Evolutionary conservation across 2,329 filamentous ascomycete species (phyloP).

Genomic region (Calonectria henricotiae): DNA sequence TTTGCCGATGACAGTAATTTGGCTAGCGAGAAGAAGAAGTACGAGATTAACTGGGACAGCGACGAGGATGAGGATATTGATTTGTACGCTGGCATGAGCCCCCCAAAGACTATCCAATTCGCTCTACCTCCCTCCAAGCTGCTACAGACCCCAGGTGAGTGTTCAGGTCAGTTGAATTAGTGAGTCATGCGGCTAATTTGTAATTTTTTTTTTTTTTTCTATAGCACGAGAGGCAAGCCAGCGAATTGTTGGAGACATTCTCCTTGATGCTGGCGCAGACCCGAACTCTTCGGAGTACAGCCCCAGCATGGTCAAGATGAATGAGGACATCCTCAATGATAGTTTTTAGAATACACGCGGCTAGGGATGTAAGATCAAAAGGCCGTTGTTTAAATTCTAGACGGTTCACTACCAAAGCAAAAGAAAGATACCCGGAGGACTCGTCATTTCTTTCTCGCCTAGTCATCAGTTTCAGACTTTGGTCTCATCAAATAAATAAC

Average conservation of each 20-base stretch:
- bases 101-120: slow-evolving; percentile 94
- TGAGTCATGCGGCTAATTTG: slow-evolving; percentile 28
- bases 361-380: not conserved
- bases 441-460: slow-evolving; percentile 1
- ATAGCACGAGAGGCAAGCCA: slow-evolving; percentile 84
- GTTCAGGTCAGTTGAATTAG: not conserved
- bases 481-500: not conserved
- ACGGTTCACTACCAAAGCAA: slow-evolving; percentile 20
- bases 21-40: slow-evolving; percentile 57
- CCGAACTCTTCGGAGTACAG: slow-evolving; percentile 72
- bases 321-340: slow-evolving; percentile 74
- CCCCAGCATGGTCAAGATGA: slow-evolving; percentile 78
- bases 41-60: slow-evolving; percentile 82
- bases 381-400: slow-evolving; percentile 12
- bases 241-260: slow-evolving; percentile 85
- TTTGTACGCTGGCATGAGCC: slow-evolving; percentile 82
- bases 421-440: slow-evolving; percentile 29
- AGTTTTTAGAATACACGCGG: slow-evolving; percentile 66
- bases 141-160: slow-evolving; percentile 83
- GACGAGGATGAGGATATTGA: slow-evolving; percentile 78
- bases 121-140: slow-evolving; percentile 83
- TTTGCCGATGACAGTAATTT: slow-evolving; percentile 57
- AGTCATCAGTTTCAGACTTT: not conserved
- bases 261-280: slow-evolving; percentile 81
- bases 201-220: not conserved